Percentiles rank a stretch among this genome's conserved stretches.
These are phyloP conservation scores for Aristolochia fimbriata DNA, from an alignment of 164 flowering plant species.

Conservation along the genomic window DNA sequence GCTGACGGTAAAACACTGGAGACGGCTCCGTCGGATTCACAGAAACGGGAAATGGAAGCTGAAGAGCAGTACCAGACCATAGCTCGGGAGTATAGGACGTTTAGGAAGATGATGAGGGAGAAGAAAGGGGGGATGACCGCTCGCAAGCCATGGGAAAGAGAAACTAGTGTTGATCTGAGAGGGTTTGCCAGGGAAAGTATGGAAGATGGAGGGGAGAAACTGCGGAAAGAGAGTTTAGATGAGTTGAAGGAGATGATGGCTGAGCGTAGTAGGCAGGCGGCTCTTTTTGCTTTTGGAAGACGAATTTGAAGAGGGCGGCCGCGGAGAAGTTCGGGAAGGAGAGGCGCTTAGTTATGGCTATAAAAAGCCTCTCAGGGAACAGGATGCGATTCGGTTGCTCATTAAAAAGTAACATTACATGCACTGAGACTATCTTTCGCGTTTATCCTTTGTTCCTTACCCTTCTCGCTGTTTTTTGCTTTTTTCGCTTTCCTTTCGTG, in stretches of 20 bases:
- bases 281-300: conserved; percentile 59
- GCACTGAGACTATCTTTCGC: no score
- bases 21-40: conserved; percentile 30
- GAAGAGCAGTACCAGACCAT: conserved; percentile 42
- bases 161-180: conserved; percentile 28
- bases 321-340: conserved; percentile 10
- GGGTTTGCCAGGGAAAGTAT: conserved; percentile 34
- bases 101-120: conserved; percentile 21
- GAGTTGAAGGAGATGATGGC: conserved; percentile 60
- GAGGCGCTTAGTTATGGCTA: conserved; percentile 8
- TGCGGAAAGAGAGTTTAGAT: conserved; percentile 45
- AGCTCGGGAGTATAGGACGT: conserved; percentile 40
- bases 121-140: conserved; percentile 19
- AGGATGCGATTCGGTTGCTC: conserved; percentile 45
- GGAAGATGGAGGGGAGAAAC: conserved; percentile 39
- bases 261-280: conserved; percentile 27
- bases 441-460: no score
- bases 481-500: not conserved
- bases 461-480: not conserved
- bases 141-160: conserved; percentile 85
- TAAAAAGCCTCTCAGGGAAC: conserved; percentile 32
- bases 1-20: conserved; percentile 20
- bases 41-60: conserved; percentile 32
- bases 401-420: conserved; percentile 43
- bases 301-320: conserved; percentile 40